Conservation (phyloP, 768 basidiomycete species). For the Cystobasidium onofrii region DNA sequence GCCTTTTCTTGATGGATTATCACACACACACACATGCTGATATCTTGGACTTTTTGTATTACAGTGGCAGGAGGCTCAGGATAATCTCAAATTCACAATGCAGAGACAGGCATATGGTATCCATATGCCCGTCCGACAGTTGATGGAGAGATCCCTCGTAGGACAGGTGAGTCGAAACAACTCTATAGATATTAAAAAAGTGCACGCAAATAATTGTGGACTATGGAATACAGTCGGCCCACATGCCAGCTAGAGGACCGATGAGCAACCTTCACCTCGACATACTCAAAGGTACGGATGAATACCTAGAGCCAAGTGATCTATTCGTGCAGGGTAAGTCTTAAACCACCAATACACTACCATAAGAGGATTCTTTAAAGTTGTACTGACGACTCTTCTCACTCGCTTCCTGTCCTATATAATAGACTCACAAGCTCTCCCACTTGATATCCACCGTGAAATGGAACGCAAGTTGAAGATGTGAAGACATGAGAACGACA, state of each 20-base stretch:
- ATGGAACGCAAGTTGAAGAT: slow-evolving; percentile 27
- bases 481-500: neutral
- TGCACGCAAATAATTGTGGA: too few relatives aligned
- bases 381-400: too few relatives aligned
- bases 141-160: slow-evolving; percentile 92
- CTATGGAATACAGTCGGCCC: slow-evolving; percentile 53
- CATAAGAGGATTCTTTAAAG: too few relatives aligned
- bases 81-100: slow-evolving; percentile 72
- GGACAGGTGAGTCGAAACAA: slow-evolving; percentile 54
- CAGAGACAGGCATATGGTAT: slow-evolving; percentile 76
- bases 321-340: slow-evolving; percentile 23
- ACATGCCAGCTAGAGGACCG: slow-evolving; percentile 52
- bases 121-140: slow-evolving; percentile 73
- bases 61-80: slow-evolving; percentile 91
- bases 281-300: slow-evolving; percentile 86
- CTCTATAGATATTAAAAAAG: too few relatives aligned
- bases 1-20: too few relatives aligned
- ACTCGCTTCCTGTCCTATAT: too few relatives aligned
- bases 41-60: neutral
- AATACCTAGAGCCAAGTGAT: slow-evolving; percentile 54
- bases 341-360: too few relatives aligned
- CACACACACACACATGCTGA: too few relatives aligned
- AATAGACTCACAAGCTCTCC: slow-evolving; percentile 1
- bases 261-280: slow-evolving; percentile 70
- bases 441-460: slow-evolving; percentile 22